phyloP scores from a whole-genome alignment of 257 asterid species.

The Nicotiana attenuata region DNA sequence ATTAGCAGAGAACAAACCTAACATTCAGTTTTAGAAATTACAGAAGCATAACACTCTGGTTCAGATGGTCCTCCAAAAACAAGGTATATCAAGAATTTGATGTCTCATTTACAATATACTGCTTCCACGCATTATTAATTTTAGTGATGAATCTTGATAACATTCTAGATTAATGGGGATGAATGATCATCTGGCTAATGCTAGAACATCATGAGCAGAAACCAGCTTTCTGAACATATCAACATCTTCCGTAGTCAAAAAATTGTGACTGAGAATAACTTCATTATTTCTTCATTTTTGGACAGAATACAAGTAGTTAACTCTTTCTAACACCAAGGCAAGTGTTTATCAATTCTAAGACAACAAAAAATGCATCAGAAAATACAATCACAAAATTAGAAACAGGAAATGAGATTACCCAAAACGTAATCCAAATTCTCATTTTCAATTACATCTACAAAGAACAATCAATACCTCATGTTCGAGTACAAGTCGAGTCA shows the following conservation, averaged over 20 bases:
- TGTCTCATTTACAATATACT: neutral
- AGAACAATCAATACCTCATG: slow-evolving; percentile 39
- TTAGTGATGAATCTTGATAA: neutral
- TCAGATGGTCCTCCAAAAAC: neutral
- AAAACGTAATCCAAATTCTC: neutral
- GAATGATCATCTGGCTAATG: neutral
- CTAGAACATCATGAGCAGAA: neutral
- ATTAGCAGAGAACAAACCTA: neutral
- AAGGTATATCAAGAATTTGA: neutral
- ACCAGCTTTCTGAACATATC: neutral
- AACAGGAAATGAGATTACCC: neutral
- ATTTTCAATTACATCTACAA: slow-evolving; percentile 9
- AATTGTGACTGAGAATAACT: neutral
- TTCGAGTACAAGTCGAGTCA: slow-evolving; percentile 78
- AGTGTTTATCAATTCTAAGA: neutral
- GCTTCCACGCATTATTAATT: neutral
- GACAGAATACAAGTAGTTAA: neutral
- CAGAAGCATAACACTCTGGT: neutral
- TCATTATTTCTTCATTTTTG: neutral
- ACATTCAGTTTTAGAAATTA: neutral
- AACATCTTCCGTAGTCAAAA: neutral
- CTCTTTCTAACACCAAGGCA: neutral
- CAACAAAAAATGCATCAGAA: neutral
- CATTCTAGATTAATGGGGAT: neutral
- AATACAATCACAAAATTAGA: neutral